Base-by-base conservation (phyloP, 1,284 basidiomycete genomes). In the Inonotus hispidus region DNA sequence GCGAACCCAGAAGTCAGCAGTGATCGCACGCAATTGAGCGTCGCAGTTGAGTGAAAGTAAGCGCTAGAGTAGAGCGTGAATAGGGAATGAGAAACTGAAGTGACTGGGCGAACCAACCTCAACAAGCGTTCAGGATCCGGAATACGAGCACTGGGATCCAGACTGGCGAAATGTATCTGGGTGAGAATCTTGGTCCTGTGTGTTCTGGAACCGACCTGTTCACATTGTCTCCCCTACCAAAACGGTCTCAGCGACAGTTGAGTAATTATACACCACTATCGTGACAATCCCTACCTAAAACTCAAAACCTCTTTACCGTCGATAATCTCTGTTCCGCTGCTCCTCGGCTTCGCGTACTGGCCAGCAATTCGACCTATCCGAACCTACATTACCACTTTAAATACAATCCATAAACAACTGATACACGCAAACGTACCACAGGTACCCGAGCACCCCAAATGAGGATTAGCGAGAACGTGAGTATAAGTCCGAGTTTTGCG, bases 341-440 rank as follows among this genome's bases (percentile, higher is more conserved):
- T 94, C 60, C 96, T 82, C 0, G 96, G 96, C 74, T 98, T 98
- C 35, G 95, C 96, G 68, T 98, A 98, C 73, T 98, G 96, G 0
- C 95, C 95, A 0, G 94, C 95, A 67, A 97, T 96, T 29, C 95
- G 83, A 5, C 93, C 93, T 64, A 97, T 87, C 14, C 95, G 87
- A 47, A 96, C 80, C 87, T 89, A 43, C 41, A 43, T 50, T 6
- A 32, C 11, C 11, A 5, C 0, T 10, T 29, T 25, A 50, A 39
- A 11, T n/a, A n/a, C 13, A n/a, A 32, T 14, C 19, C 3, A 19
- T 53, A 14, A 11, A 16, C 25, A 39, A 13, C 10, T 27, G 11
- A 13, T 11, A 21, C 10, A 35, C 5, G 25, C 7, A 41, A 13
- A 76, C 81, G 56, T 67, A 88, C 92, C 39, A 97, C 89, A n/a